Evolutionary conservation across 169 alveolate species (phyloP).

Genomic region (Cryptosporidium xiaoi): DNA sequence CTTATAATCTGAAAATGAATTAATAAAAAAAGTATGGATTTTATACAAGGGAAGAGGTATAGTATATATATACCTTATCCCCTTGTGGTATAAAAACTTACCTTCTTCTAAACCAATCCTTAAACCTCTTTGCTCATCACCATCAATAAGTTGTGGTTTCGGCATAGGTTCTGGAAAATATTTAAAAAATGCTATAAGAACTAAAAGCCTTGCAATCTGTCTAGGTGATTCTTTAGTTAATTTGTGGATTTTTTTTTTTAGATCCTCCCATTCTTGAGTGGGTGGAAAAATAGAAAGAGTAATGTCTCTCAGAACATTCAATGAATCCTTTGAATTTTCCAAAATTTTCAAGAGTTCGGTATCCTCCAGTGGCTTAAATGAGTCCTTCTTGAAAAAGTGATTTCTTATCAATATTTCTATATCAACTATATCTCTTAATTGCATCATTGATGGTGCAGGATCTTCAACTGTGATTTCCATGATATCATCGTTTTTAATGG

Average conservation of each 20-base stretch:
- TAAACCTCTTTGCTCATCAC: conserved; percentile 10
- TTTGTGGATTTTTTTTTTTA: conserved; percentile 49
- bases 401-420: conserved; percentile 53
- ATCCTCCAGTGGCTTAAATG: conserved; percentile 13
- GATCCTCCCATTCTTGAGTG: conserved; percentile 46
- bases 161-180: conserved; percentile 51
- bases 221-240: conserved; percentile 67
- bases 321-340: conserved; percentile 25
- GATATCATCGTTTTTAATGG: conserved; percentile 79
- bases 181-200: conserved; percentile 38
- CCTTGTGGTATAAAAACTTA: conserved; percentile 4
- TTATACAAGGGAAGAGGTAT: not conserved
- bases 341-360: conserved; percentile 38
- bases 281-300: conserved; percentile 15
- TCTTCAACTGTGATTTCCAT: conserved; percentile 85
- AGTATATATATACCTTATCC: not conserved
- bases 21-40: not conserved
- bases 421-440: conserved; percentile 80
- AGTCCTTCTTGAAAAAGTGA: conserved; percentile 11
- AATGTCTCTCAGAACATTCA: conserved; percentile 12
- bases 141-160: not conserved
- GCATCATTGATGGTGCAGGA: conserved; percentile 82
- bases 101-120: not conserved
- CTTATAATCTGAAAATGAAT: not conserved
- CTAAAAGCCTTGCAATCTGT: conserved; percentile 52